phyloP scores from a whole-genome alignment of 495 filamentous ascomycete genomes.

The Lasiosphaeria hispida region DNA sequence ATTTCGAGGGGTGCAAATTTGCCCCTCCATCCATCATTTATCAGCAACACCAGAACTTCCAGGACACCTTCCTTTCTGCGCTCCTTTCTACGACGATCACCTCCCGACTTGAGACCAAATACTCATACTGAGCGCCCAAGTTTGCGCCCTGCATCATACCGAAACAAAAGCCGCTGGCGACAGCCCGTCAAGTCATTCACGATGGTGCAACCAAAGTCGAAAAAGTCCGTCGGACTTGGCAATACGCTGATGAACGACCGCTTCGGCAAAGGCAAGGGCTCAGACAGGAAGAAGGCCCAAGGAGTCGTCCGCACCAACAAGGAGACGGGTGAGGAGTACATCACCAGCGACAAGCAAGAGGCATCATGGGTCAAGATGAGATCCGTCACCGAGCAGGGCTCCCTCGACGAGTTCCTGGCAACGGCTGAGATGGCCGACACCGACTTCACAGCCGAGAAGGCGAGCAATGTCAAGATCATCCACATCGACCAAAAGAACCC shows the following conservation, averaged over 20 bases:
- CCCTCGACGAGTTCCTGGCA: constrained; percentile 71
- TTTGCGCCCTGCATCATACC: background rate
- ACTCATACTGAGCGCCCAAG: background rate
- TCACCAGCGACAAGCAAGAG: constrained; percentile 71
- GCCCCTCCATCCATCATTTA: constrained; percentile 48
- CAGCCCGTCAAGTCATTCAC: constrained; percentile 17
- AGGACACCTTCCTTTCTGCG: constrained; percentile 2
- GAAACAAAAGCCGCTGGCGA: background rate
- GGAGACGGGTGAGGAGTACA: constrained; percentile 61
- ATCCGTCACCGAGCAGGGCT: constrained; percentile 94
- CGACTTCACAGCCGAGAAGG: constrained; percentile 98
- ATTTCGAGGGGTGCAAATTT: constrained; percentile 28
- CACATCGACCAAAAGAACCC: constrained; percentile 94
- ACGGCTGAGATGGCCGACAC: constrained; percentile 95
- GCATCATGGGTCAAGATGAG: constrained; percentile 94
- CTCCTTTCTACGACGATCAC: background rate
- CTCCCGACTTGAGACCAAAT: no score
- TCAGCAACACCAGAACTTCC: constrained; percentile 6
- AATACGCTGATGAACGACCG: constrained; percentile 83
- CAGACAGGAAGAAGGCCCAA: constrained; percentile 60
- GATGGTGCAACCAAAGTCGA: constrained; percentile 95
- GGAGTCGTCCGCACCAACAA: constrained; percentile 61
- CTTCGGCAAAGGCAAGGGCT: constrained; percentile 83
- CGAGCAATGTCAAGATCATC: constrained; percentile 98
- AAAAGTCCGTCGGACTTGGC: constrained; percentile 89